phyloP scores from a whole-genome alignment of 257 asterid genomes.

The Nicotiana attenuata region DNA sequence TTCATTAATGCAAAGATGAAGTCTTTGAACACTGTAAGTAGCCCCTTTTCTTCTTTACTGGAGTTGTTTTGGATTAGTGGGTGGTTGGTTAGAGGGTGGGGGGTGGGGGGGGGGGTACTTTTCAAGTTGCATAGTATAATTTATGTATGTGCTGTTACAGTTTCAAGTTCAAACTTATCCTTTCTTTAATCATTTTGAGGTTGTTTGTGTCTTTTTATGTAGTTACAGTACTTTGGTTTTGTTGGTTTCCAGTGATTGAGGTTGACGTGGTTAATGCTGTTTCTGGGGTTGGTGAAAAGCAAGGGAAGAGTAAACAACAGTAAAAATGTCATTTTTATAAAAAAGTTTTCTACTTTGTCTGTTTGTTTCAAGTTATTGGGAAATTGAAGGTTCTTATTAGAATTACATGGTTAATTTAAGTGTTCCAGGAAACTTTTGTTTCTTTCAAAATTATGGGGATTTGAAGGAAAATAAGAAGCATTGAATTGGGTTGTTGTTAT shows the following conservation, averaged over 20 bases:
- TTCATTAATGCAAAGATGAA: constrained; percentile 34
- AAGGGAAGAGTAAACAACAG: not conserved
- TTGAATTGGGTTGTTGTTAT: too few species aligned
- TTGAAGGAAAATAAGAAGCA: not conserved
- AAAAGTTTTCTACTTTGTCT: not conserved
- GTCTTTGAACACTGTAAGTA: constrained; percentile 33
- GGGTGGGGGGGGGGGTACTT: not conserved
- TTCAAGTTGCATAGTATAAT: not conserved
- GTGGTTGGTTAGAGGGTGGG: not conserved
- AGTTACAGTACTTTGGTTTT: not conserved
- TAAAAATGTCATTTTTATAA: not conserved
- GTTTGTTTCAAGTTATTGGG: not conserved
- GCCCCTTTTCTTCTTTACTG: constrained; percentile 1
- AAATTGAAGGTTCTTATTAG: not conserved
- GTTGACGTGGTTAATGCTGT: constrained; percentile 2
- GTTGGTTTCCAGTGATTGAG: not conserved
- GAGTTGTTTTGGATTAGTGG: not conserved
- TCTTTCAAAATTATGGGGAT: not conserved
- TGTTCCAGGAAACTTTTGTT: not conserved
- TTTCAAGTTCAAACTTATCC: constrained; percentile 1
- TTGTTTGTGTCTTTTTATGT: constrained; percentile 5
- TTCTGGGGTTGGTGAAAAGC: not conserved
- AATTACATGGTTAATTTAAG: not conserved
- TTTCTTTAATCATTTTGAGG: not conserved
- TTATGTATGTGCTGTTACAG: not conserved